A percentile compares a stretch with the other conserved stretches of the same genome.
phyloP scores from a whole-genome alignment of 345 rosid genomes.

The Microthlaspi erraticum region DNA sequence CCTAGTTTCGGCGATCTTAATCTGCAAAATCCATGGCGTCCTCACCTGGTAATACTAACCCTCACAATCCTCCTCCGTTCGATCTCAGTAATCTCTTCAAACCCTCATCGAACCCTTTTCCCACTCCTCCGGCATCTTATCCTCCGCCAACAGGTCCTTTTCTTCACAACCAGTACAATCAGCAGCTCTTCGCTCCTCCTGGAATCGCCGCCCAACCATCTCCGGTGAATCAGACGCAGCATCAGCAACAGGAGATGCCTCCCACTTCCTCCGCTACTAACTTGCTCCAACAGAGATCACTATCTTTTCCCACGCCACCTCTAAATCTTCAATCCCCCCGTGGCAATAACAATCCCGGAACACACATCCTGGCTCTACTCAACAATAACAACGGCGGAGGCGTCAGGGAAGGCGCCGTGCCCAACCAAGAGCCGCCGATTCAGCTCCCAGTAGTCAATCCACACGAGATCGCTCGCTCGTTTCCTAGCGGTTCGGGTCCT shows the following conservation, averaged over 20 bases:
- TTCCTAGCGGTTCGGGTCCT: conserved; percentile 41
- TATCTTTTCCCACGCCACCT: conserved; percentile 50
- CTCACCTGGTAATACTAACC: conserved; percentile 54
- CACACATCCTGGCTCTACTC: conserved; percentile 76
- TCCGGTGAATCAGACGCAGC: conserved; percentile 18
- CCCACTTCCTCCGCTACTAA: conserved; percentile 45
- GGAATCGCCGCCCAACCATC: conserved; percentile 27
- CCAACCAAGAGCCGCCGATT: conserved; percentile 44
- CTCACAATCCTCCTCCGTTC: conserved; percentile 44
- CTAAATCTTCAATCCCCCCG: conserved; percentile 48
- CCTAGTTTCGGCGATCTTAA: conserved; percentile 42
- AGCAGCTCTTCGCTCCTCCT: conserved; percentile 52
- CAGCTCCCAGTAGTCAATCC: conserved; percentile 35
- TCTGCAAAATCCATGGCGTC: conserved; percentile 53
- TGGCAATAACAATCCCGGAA: conserved; percentile 57
- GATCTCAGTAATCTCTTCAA: conserved; percentile 55
- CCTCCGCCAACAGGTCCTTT: conserved; percentile 65
- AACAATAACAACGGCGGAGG: conserved; percentile 41
- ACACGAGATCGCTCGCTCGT: conserved; percentile 43
- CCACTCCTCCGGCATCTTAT: conserved; percentile 57
- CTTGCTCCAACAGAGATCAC: conserved; percentile 46
- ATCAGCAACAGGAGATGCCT: conserved; percentile 36
- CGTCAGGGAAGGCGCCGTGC: conserved; percentile 1
- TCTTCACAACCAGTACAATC: conserved; percentile 54
- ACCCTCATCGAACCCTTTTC: conserved; percentile 49